Evolutionary conservation across 495 filamentous ascomycete species (phyloP), one percentile per base, ranked within the genome.

Genomic region (Parmelia sp.): DNA sequence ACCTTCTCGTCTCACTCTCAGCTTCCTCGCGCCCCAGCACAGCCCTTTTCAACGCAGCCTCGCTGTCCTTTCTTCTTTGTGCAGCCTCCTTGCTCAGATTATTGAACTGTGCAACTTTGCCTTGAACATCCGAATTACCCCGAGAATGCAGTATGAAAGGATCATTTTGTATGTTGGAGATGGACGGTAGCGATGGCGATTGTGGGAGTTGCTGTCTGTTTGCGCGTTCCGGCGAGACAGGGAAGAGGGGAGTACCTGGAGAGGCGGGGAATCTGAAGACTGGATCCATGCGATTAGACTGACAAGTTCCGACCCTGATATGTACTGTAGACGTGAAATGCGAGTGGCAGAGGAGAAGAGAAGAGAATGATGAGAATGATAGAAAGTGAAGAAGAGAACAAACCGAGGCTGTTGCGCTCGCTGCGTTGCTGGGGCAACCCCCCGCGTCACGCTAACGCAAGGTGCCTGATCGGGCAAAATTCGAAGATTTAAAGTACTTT

Each of bases 91-190:
- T 83, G 79, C 57, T 78, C 42, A 96, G 76, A 57, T 80, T 83
- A 76, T 96, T 92, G 70, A 96, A 88, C 65, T 87, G 90, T 33
- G 85, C 87, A 68, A 96, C 90, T 74, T 93, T 94, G 36, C 90
- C 86, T 70, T 92, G 89, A 1, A 96, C 90, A 71, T 95, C 91
- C 31, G 89, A 89, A 60, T 73, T 73, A 23, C 79, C 77, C 42
- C 72, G 77, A 56, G 76, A 56, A 51, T 71, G 76, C 23, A 58
- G 61, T 71, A 73, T 75, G 71, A 63, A 63, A 4, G 65, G 57
- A 25, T 69, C 66, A 53, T 74, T 78, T 4, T 73, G 64, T 61
- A 21, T 70, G 70, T 35, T 76, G 57, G 37, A 81, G 66, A 36
- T 85, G 77, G 75, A 72, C 6, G 83, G 78, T 25, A 84, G 60